Base-by-base conservation (phyloP, 805 yeast species). In the Debaryomyces tyrocola region DNA sequence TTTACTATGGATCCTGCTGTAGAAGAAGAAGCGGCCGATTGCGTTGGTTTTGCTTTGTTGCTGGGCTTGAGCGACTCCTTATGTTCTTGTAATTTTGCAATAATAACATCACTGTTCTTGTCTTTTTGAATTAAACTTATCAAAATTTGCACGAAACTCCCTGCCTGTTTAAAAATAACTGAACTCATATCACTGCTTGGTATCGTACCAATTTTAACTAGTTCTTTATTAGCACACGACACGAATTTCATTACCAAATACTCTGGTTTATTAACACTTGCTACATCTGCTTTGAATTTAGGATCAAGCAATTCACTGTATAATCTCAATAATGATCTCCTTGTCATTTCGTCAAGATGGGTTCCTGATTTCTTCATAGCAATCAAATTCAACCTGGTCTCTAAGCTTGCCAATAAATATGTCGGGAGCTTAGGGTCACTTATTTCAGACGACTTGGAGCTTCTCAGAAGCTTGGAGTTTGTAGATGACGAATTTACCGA, bases 251-350 rank as follows among this genome's bases (percentile, higher is more conserved):
- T 71, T 2, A 82, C 70, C 31, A 82, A 56, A 43, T 78, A 82
- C 46, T 73, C 78, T 4, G 74, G 68, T 28, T 67, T 60, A 47
- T 62, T 63, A 36, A 62, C 64, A 2, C 63, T 53, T 24, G 50
- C 48, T 24, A 70, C 54, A 27, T 70, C 74, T 8, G 51, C 52
- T 31, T 66, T 69, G 53, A 69, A 67, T 21, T 54, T 63, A 4
- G 84, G 81, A 42, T 75, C 78, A 33, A 84, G 65, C 24, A 82
- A 54, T 38, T 82, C 84, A 46, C 82, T 83, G 60, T 86, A 85
- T 47, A 85, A 74, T 20, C 87, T 77, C 20, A 86, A 62, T 39
- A 84, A 70, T 42, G 84, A 76, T 31, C 86, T 67, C 49, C 87
- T 70, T 10, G 84, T 74, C 46, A 75, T 64, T 4, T 77, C 81